A percentile compares a stretch with the other conserved stretches of the same genome.
Evolutionary conservation across 441 rosid species (phyloP).

Genomic region (Bruguiera hainesii): DNA sequence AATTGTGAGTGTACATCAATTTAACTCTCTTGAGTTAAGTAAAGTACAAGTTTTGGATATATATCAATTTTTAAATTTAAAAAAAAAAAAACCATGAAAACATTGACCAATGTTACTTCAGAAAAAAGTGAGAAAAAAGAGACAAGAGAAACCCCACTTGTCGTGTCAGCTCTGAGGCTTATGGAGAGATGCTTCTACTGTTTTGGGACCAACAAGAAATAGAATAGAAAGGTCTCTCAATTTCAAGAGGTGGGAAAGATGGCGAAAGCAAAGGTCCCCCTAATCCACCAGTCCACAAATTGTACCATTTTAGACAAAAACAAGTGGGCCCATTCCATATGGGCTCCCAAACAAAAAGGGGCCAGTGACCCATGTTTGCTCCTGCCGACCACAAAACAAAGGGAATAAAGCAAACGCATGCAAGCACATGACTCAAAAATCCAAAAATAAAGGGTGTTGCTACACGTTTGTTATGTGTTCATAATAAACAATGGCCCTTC

Average conservation of each 20-base stretch:
- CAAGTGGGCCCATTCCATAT: slow-evolving; percentile 24
- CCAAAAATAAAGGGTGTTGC: background rate
- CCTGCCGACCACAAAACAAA: slow-evolving; percentile 35
- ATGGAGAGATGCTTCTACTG: no score
- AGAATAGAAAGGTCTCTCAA: background rate
- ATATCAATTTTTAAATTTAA: no score
- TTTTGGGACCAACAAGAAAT: background rate
- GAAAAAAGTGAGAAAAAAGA: background rate
- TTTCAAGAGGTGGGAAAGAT: background rate
- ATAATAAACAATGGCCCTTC: background rate
- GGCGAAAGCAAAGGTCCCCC: slow-evolving; percentile 5
- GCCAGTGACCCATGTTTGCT: slow-evolving; percentile 20
- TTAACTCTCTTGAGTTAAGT: no score
- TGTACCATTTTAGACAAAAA: slow-evolving; percentile 27
- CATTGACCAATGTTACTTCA: background rate
- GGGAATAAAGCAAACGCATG: slow-evolving; percentile 28
- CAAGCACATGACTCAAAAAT: slow-evolving; percentile 15
- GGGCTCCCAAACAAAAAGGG: slow-evolving; percentile 17
- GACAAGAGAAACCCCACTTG: background rate
- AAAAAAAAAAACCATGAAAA: background rate
- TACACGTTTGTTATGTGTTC: slow-evolving; percentile 11
- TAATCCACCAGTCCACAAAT: background rate
- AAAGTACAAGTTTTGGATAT: no score
- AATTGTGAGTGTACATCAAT: no score
- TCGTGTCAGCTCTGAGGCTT: no score